Conservation (phyloP, 495 filamentous ascomycete genomes). For the Copromyces sp. region DNA sequence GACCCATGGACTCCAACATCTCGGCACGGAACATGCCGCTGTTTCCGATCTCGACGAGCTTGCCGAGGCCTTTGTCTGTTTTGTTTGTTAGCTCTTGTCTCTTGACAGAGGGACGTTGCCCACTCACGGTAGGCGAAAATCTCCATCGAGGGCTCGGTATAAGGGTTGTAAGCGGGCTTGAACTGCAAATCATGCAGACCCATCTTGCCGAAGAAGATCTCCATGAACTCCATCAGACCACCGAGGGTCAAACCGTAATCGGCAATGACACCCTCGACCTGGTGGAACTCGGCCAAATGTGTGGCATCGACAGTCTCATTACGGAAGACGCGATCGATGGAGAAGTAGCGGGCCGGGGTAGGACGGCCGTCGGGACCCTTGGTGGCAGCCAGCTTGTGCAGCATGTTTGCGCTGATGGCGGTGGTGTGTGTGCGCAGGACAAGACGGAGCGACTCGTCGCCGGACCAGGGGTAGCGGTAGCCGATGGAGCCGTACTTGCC, state of each 20-base stretch:
- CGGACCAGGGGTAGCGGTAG: conserved; percentile 87
- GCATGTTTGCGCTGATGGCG: conserved; percentile 74
- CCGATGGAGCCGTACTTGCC: conserved; percentile 91
- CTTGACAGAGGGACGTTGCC: neutral
- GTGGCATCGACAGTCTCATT: conserved; percentile 90
- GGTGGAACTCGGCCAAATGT: conserved; percentile 96
- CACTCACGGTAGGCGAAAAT: conserved; percentile 69
- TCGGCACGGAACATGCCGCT: conserved; percentile 97
- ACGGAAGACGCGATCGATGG: conserved; percentile 88
- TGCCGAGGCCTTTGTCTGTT: conserved; percentile 57
- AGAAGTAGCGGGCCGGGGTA: conserved; percentile 82
- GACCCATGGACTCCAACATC: conserved; percentile 76
- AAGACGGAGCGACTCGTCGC: conserved; percentile 77
- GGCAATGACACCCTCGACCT: conserved; percentile 96
- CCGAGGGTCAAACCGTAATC: conserved; percentile 87
- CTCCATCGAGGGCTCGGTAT: conserved; percentile 97
- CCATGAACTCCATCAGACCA: conserved; percentile 92
- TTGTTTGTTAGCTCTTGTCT: neutral
- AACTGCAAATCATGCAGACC: conserved; percentile 79
- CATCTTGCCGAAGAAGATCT: conserved; percentile 93
- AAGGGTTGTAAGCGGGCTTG: conserved; percentile 97
- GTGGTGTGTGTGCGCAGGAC: conserved; percentile 96
- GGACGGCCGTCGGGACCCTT: conserved; percentile 37
- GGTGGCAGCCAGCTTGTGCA: conserved; percentile 76
- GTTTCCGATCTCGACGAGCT: conserved; percentile 96